Percentiles rank a stretch among this genome's conserved stretches.
Conservation (phyloP, 345 rosid species). For the Pistacia vera region DNA sequence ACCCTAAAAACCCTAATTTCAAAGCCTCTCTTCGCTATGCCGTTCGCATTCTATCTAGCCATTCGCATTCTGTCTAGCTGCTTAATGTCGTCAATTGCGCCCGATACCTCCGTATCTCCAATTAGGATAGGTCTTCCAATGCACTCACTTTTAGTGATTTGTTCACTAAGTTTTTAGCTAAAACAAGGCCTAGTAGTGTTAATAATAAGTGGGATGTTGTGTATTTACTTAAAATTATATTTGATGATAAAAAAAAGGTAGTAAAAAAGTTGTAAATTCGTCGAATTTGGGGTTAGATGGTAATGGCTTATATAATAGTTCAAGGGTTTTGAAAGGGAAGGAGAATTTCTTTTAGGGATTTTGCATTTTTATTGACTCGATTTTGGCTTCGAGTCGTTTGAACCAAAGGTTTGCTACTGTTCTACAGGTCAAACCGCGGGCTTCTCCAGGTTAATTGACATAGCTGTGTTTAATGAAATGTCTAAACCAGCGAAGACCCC, state of each 20-base stretch:
- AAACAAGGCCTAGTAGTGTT: constrained; percentile 82
- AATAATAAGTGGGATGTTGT: constrained; percentile 91
- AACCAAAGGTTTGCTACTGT: too few relatives aligned
- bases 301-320: constrained; percentile 26
- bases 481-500: too few relatives aligned
- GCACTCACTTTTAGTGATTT: constrained; percentile 90
- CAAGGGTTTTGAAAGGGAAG: constrained; percentile 31
- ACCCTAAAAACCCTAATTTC: constrained; percentile 51
- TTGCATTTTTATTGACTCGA: too few relatives aligned
- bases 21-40: constrained; percentile 73
- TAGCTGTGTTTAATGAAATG: too few relatives aligned
- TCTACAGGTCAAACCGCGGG: too few relatives aligned
- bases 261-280: constrained; percentile 41
- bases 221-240: constrained; percentile 73
- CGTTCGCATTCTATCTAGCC: constrained; percentile 82
- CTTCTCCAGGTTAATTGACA: too few relatives aligned
- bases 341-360: constrained; percentile 15
- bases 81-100: constrained; percentile 69
- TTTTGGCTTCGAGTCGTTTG: too few relatives aligned
- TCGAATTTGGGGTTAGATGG: constrained; percentile 46
- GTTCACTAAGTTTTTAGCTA: constrained; percentile 77
- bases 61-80: constrained; percentile 88
- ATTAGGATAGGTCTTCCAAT: constrained; percentile 80
- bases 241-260: constrained; percentile 63
- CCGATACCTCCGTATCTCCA: constrained; percentile 95